Evolutionary conservation across 768 basidiomycete species (phyloP).

Genomic region (Xerocomellus dryophilus): DNA sequence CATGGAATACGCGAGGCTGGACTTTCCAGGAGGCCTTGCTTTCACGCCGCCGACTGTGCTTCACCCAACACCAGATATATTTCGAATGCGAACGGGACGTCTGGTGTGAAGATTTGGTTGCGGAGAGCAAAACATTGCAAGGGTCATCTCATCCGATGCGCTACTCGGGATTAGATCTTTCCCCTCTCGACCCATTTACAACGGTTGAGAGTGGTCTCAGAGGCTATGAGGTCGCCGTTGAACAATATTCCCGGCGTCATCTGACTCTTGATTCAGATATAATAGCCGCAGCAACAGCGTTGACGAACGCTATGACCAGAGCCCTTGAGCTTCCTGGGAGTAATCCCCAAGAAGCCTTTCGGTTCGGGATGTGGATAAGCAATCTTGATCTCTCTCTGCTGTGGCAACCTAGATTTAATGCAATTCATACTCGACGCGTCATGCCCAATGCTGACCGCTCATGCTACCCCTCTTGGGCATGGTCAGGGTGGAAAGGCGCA

Average conservation of each 20-base stretch:
- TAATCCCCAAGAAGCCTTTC: not conserved
- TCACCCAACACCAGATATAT: conserved; percentile 22
- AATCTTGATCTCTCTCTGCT: conserved; percentile 16
- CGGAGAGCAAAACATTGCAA: conserved; percentile 10
- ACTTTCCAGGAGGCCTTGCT: conserved; percentile 23
- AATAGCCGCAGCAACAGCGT: conserved; percentile 6
- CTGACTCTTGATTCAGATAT: conserved; percentile 17
- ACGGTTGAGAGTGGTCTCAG: not conserved
- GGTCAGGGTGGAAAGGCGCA: conserved; percentile 26
- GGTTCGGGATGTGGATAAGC: not conserved
- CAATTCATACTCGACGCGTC: conserved; percentile 8
- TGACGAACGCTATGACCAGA: conserved; percentile 4
- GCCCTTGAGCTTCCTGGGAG: not conserved
- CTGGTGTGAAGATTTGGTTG: conserved; percentile 24
- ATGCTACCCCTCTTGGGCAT: conserved; percentile 26
- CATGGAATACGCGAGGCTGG: conserved; percentile 24
- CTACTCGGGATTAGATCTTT: not conserved
- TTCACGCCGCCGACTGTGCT: conserved; percentile 21
- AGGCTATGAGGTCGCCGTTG: conserved; percentile 7
- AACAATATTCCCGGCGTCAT: conserved; percentile 12
- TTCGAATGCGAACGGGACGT: conserved; percentile 21
- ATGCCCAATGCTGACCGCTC: not conserved
- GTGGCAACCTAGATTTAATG: conserved; percentile 22
- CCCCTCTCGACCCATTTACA: not conserved
- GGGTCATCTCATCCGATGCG: conserved; percentile 8